Evolutionary conservation across 2,329 filamentous ascomycete species (phyloP).

Genomic region (Rosellinia necatrix): DNA sequence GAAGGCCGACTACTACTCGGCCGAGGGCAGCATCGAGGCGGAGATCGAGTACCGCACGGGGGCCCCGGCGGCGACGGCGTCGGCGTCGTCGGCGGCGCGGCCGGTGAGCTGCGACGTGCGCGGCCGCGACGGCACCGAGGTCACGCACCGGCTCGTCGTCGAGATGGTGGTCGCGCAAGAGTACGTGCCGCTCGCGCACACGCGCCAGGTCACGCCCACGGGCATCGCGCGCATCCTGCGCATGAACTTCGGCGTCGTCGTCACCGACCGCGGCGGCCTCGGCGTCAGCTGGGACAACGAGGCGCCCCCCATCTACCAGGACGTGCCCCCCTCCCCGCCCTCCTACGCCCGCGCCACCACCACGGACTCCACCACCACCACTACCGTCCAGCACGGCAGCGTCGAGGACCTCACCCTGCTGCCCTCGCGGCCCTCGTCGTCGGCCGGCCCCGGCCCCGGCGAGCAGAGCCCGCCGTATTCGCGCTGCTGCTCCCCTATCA

Average conservation of each 20-base stretch:
- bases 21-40: slow-evolving; percentile 69
- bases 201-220: slow-evolving; percentile 75
- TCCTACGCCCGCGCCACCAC: slow-evolving; percentile 15
- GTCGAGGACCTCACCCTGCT: slow-evolving; percentile 22
- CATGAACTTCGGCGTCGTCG: slow-evolving; percentile 83
- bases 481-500: background rate
- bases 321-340: slow-evolving; percentile 86
- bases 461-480: slow-evolving; percentile 6
- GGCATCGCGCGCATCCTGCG: slow-evolving; percentile 88
- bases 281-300: slow-evolving; percentile 98
- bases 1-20: slow-evolving; percentile 71
- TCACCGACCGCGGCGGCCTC: slow-evolving; percentile 83
- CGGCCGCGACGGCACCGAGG: slow-evolving; percentile 72
- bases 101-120: slow-evolving; percentile 76
- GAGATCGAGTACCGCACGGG: slow-evolving; percentile 76
- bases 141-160: slow-evolving; percentile 84
- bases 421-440: background rate
- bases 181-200: slow-evolving; percentile 73
- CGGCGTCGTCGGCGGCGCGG: slow-evolving; percentile 55
- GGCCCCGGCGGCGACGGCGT: slow-evolving; percentile 32
- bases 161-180: slow-evolving; percentile 96
- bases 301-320: slow-evolving; percentile 89
- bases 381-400: slow-evolving; percentile 11
- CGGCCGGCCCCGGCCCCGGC: too few species aligned
- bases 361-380: slow-evolving; percentile 13